Conservation (phyloP, 1,284 basidiomycete genomes). For the Jaminaea rosea region DNA sequence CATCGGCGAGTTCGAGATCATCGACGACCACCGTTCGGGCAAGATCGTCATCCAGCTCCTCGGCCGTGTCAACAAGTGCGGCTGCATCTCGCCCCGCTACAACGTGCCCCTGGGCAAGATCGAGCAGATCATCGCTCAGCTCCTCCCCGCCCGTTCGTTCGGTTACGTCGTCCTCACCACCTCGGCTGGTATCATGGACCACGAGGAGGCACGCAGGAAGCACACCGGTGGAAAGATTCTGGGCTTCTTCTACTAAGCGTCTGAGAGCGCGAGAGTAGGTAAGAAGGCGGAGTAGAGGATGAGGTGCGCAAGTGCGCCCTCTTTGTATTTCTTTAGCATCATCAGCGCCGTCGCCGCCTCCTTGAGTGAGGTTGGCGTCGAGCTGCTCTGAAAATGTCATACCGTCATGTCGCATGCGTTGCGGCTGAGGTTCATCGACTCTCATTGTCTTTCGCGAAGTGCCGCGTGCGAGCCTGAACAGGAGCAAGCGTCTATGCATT, state of each 20-base stretch:
- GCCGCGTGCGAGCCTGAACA: no score
- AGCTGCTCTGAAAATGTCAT: no score
- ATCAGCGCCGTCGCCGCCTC: no score
- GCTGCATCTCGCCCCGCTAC: slow-evolving; percentile 97
- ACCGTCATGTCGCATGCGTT: no score
- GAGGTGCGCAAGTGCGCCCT: no score
- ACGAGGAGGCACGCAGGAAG: slow-evolving; percentile 98
- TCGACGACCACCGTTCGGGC: slow-evolving; percentile 97
- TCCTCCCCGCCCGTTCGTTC: slow-evolving; percentile 65
- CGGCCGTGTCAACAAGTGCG: slow-evolving; percentile 91
- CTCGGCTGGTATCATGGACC: slow-evolving; percentile 96
- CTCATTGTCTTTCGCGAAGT: no score
- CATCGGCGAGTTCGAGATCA: slow-evolving; percentile 98
- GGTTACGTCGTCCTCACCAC: slow-evolving; percentile 95
- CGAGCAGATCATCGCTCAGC: slow-evolving; percentile 62
- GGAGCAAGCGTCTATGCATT: no score
- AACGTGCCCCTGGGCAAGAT: slow-evolving; percentile 90
- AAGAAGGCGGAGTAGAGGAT: no score
- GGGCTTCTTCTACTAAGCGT: slow-evolving; percentile 46
- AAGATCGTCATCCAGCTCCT: slow-evolving; percentile 99
- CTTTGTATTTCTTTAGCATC: neutral
- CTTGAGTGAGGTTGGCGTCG: no score
- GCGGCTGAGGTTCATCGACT: no score
- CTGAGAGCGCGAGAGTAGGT: no score
- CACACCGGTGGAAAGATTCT: slow-evolving; percentile 79